Conservation (phyloP, 768 basidiomycete species). For the Mycena galopus region DNA sequence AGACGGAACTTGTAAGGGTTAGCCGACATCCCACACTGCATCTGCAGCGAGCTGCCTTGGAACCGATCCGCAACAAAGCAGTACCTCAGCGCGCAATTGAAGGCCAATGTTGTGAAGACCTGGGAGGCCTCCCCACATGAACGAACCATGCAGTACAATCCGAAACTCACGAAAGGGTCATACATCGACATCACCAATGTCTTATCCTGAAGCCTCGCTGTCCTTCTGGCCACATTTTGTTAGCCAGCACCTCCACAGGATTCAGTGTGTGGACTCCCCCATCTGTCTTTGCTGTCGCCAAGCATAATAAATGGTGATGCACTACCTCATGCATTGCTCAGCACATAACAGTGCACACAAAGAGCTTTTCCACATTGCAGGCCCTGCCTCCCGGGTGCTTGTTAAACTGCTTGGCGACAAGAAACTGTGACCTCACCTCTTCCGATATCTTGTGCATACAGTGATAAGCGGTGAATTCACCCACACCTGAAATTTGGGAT, state of each 20-base stretch:
- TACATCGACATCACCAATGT: background rate
- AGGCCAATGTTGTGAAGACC: background rate
- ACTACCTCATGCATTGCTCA: slow-evolving; percentile 33
- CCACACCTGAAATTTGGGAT: no score
- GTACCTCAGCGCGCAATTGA: background rate
- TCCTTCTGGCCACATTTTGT: slow-evolving; percentile 32
- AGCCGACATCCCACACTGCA: background rate
- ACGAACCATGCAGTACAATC: background rate
- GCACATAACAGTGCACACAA: background rate
- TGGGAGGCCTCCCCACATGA: background rate
- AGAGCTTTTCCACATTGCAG: background rate
- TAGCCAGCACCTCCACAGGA: slow-evolving; percentile 40
- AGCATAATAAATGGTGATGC: slow-evolving; percentile 26
- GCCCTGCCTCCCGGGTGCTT: background rate
- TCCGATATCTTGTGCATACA: background rate
- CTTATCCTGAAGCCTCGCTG: slow-evolving; percentile 8
- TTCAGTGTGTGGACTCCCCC: slow-evolving; percentile 32
- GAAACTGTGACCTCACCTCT: slow-evolving; percentile 6
- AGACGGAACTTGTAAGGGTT: background rate
- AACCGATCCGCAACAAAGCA: background rate
- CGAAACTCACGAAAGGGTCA: background rate
- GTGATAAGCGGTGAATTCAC: no score
- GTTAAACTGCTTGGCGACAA: background rate
- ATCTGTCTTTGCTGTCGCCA: slow-evolving; percentile 32
- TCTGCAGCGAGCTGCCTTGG: background rate